Evolutionary conservation across 495 filamentous ascomycete genomes (phyloP).

Genomic region (Bryoglossum gracile): DNA sequence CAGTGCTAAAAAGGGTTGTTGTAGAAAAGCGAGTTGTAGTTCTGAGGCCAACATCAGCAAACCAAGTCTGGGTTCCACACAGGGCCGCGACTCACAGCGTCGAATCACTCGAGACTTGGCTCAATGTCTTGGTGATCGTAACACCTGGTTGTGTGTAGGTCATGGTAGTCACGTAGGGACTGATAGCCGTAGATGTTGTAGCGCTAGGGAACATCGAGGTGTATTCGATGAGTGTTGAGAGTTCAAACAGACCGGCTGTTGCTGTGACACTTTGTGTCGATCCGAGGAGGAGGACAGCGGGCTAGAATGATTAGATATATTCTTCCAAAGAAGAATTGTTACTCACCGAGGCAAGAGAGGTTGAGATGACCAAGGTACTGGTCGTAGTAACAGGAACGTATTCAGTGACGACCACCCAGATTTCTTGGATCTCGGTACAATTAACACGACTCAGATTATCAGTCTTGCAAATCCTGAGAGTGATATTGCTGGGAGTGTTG

Average conservation of each 20-base stretch:
- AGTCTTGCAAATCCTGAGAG: conserved; percentile 1
- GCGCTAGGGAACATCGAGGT: neutral
- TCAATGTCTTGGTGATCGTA: neutral
- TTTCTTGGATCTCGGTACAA: conserved; percentile 4
- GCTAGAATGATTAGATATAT: neutral
- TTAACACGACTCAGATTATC: neutral
- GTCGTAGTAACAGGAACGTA: conserved; percentile 2
- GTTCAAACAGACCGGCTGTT: neutral
- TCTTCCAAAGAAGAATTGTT: neutral
- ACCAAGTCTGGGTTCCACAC: neutral
- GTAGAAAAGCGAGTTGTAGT: neutral
- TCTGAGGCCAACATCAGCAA: neutral
- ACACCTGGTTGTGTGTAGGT: neutral
- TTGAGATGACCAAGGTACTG: neutral
- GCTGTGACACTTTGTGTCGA: neutral
- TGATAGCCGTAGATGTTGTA: neutral
- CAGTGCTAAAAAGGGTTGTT: neutral
- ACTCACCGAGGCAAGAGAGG: conserved; percentile 1
- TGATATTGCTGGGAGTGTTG: conserved; percentile 2
- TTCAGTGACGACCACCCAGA: conserved; percentile 4
- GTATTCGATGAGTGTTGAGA: neutral
- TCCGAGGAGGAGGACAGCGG: neutral
- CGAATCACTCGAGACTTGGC: neutral
- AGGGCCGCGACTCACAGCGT: neutral
- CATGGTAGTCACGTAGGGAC: neutral